Conservation (phyloP, 805 yeast species). For the Blastobotrys muscicola region DNA sequence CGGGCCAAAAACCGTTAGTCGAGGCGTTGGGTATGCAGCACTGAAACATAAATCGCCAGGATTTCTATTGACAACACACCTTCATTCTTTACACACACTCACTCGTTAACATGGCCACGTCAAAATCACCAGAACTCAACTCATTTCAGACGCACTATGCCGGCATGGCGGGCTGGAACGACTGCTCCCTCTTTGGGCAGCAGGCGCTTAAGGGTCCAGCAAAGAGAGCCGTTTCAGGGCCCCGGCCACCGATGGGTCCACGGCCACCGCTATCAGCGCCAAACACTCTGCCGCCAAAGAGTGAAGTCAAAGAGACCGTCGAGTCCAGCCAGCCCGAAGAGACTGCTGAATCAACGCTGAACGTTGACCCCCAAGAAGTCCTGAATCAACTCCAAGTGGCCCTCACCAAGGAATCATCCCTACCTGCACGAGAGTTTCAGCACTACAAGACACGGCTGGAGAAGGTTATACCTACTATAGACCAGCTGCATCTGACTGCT, state of each 20-base stretch:
- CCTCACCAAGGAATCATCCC: slow-evolving; percentile 6
- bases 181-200: slow-evolving; percentile 37
- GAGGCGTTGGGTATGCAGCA: no score
- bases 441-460: slow-evolving; percentile 20
- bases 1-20: no score
- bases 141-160: slow-evolving; percentile 13
- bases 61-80: no score
- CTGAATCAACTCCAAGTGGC: slow-evolving; percentile 5
- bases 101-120: no score
- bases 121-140: background rate
- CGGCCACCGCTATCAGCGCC: slow-evolving; percentile 2
- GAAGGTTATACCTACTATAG: slow-evolving; percentile 12
- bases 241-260: slow-evolving; percentile 6
- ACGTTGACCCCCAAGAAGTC: slow-evolving; percentile 3
- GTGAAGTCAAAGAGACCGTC: slow-evolving; percentile 1
- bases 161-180: slow-evolving; percentile 46
- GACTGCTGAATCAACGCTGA: background rate
- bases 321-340: background rate
- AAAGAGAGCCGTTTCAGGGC: background rate
- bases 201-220: background rate
- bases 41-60: no score
- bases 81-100: no score
- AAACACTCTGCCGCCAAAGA: slow-evolving; percentile 1
- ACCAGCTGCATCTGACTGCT: slow-evolving; percentile 15
- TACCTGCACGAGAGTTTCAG: slow-evolving; percentile 15